These are phyloP conservation scores for Saturnispora ahearnii DNA, from an alignment of 805 yeast species.

Conservation along the genomic window DNA sequence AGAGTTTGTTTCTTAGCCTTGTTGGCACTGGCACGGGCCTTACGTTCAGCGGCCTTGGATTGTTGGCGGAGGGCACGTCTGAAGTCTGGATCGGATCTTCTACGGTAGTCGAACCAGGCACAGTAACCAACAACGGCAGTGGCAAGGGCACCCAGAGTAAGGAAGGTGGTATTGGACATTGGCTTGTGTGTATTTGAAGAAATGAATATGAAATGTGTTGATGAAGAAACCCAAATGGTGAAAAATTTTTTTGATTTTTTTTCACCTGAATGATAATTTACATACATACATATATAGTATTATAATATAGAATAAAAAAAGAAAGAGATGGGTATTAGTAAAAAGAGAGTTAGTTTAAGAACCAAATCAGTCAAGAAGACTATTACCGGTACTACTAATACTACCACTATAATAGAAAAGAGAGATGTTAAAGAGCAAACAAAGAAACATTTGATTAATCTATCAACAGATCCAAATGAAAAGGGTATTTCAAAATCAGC, in stretches of 20 bases:
- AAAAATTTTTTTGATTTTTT: not conserved
- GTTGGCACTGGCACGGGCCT: conserved; percentile 44
- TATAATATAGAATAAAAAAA: not conserved
- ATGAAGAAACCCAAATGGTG: not conserved
- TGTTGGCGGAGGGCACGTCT: conserved; percentile 64
- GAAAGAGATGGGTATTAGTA: conserved; percentile 18
- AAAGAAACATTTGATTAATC: not conserved
- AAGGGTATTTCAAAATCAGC: conserved; percentile 59
- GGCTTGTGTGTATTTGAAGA: not conserved
- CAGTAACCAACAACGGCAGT: conserved; percentile 65
- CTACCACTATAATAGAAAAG: conserved; percentile 15
- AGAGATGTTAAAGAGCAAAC: conserved; percentile 10
- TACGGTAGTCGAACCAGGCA: conserved; percentile 82
- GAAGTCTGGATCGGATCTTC: conserved; percentile 76
- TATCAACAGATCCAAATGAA: conserved; percentile 22
- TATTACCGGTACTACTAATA: not conserved
- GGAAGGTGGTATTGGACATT: conserved; percentile 12
- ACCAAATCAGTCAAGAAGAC: conserved; percentile 30
- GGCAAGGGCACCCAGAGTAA: conserved; percentile 23
- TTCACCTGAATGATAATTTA: not conserved
- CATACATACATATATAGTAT: not conserved
- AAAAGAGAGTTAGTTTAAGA: conserved; percentile 39
- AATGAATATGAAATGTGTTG: not conserved
- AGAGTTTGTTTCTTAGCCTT: conserved; percentile 53
- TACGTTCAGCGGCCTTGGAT: conserved; percentile 51